Percentiles rank a stretch among this genome's conserved stretches.
Conservation (phyloP, 2,329 filamentous ascomycete genomes). For the Ramularia endophylla region DNA sequence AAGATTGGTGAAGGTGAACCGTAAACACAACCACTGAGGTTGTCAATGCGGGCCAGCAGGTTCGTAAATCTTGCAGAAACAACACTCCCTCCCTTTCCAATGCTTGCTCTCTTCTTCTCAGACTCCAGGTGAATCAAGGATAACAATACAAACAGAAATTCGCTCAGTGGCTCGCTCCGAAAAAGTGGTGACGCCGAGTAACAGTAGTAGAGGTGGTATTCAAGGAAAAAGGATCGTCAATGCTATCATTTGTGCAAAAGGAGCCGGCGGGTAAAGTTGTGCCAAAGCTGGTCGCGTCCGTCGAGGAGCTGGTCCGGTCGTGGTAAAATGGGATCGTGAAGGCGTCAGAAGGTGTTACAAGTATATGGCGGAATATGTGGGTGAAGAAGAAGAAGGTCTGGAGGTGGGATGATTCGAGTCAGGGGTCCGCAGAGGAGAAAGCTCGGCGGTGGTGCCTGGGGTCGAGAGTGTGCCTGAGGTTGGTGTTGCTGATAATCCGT, state of each 20-base stretch:
- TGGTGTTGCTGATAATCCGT: slow-evolving; percentile 10
- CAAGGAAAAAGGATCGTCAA: slow-evolving; percentile 28
- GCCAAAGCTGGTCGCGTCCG: slow-evolving; percentile 14
- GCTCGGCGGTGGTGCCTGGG: slow-evolving; percentile 8
- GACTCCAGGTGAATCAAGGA: slow-evolving; percentile 17
- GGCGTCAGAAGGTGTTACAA: slow-evolving; percentile 14
- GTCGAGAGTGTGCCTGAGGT: slow-evolving; percentile 18
- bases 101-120: neutral
- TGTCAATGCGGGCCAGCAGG: slow-evolving; percentile 16
- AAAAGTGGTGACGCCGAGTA: slow-evolving; percentile 13
- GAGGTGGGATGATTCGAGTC: slow-evolving; percentile 5
- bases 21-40: slow-evolving; percentile 15
- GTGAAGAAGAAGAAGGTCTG: slow-evolving; percentile 14
- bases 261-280: slow-evolving; percentile 7
- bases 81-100: slow-evolving; percentile 8
- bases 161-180: slow-evolving; percentile 19
- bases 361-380: slow-evolving; percentile 17
- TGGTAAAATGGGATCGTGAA: slow-evolving; percentile 11
- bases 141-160: slow-evolving; percentile 20
- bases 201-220: slow-evolving; percentile 11
- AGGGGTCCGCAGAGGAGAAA: slow-evolving; percentile 3
- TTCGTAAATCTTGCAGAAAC: slow-evolving; percentile 16
- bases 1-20: slow-evolving; percentile 8
- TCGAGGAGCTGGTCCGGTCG: slow-evolving; percentile 19
- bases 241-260: slow-evolving; percentile 23